These are phyloP conservation scores for Pseudopyrenochaeta lycopersici DNA, from an alignment of 2,329 filamentous ascomycete species.

Conservation along the genomic window DNA sequence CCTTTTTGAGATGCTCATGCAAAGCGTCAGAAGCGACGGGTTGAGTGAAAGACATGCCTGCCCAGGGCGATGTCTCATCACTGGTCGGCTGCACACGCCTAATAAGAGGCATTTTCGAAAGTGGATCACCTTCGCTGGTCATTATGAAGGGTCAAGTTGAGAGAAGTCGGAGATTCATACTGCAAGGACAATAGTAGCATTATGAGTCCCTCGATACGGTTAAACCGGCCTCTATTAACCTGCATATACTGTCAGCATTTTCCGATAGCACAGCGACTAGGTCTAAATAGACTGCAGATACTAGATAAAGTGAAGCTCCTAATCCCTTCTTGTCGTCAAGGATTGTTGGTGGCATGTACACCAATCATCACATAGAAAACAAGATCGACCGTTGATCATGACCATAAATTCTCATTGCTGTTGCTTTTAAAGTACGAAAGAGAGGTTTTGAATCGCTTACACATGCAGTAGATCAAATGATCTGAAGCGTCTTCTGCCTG, in stretches of 20 bases:
- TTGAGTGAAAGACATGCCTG: constrained; percentile 30
- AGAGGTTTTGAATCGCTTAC: not conserved
- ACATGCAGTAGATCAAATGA: not conserved
- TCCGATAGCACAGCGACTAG: not conserved
- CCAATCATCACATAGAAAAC: not conserved
- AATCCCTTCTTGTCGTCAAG: not conserved
- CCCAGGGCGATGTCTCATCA: constrained; percentile 37
- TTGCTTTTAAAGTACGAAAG: not conserved
- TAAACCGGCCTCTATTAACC: not conserved
- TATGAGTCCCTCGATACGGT: not conserved
- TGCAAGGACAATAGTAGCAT: not conserved
- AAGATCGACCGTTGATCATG: not conserved
- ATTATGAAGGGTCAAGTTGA: not conserved
- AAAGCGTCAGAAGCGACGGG: constrained; percentile 36
- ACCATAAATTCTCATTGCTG: not conserved
- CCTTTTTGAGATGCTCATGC: constrained; percentile 26
- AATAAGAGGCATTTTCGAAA: constrained; percentile 21
- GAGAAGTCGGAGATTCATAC: not conserved
- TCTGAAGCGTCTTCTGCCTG: not conserved
- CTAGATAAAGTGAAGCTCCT: not conserved
- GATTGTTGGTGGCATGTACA: not conserved
- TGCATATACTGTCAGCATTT: not conserved
- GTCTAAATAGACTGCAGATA: not conserved
- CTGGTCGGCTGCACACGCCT: constrained; percentile 23
- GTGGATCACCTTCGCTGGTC: not conserved